Evolutionary conservation across 2,329 filamentous ascomycete species (phyloP).

Genomic region (Nemania diffusa): DNA sequence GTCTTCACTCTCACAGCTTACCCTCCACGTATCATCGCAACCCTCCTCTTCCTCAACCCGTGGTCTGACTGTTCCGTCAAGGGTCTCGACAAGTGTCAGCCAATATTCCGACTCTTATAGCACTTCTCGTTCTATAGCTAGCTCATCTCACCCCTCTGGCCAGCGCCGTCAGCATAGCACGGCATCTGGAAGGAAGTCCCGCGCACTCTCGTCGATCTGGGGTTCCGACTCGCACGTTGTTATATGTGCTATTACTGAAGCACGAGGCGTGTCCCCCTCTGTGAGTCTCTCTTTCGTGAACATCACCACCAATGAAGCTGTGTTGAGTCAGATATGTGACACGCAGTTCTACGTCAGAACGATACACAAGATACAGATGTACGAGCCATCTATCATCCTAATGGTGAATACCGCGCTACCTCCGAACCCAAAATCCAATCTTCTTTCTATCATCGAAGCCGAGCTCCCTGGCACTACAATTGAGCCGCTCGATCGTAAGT

Average conservation of each 20-base stretch:
- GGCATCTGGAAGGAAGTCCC: constrained; percentile 58
- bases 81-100: constrained; percentile 42
- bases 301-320: constrained; percentile 82
- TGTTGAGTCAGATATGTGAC: constrained; percentile 91
- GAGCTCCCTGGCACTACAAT: constrained; percentile 72
- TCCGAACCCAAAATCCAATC: constrained; percentile 75
- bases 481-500: constrained; percentile 75
- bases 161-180: constrained; percentile 50
- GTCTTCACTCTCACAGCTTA: constrained; percentile 21
- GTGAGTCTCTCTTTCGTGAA: constrained; percentile 91
- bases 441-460: constrained; percentile 79
- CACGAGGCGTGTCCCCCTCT: constrained; percentile 84
- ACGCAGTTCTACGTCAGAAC: constrained; percentile 92
- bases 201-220: constrained; percentile 55
- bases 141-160: constrained; percentile 40
- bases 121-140: constrained; percentile 44
- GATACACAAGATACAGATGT: constrained; percentile 84
- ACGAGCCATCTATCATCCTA: constrained; percentile 81
- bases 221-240: constrained; percentile 72
- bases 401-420: constrained; percentile 76
- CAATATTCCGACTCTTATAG: constrained; percentile 44
- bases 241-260: constrained; percentile 89
- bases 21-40: constrained; percentile 17
- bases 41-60: constrained; percentile 38
- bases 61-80: constrained; percentile 27